phyloP scores from a whole-genome alignment of 1,284 basidiomycete genomes.

The Fistulina hepatica region DNA sequence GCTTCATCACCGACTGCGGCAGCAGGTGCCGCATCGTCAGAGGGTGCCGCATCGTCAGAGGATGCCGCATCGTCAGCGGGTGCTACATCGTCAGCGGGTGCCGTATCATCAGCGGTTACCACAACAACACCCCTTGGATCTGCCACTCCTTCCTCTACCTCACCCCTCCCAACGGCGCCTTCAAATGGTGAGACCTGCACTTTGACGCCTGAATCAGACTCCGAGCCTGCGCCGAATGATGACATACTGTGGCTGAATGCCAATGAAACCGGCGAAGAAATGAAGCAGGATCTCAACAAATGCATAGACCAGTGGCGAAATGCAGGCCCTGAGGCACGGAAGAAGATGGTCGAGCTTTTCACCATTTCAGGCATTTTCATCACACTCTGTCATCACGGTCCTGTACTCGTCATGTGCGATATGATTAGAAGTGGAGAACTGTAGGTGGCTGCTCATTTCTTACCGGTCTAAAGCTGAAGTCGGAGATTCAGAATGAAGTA shows the following conservation, averaged over 20 bases:
- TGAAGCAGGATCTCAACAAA: constrained; percentile 8
- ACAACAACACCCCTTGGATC: too few relatives aligned
- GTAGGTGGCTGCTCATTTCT: constrained; percentile 14
- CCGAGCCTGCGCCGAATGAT: not conserved
- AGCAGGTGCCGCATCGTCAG: too few relatives aligned
- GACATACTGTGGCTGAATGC: constrained; percentile 10
- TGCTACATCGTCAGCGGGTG: too few relatives aligned
- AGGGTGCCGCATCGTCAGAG: too few relatives aligned
- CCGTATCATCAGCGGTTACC: too few relatives aligned
- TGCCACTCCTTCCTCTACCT: not conserved
- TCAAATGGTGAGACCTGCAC: too few relatives aligned
- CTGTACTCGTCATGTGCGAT: constrained; percentile 17
- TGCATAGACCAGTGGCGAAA: constrained; percentile 26
- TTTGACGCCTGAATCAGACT: not conserved
- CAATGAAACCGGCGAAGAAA: constrained; percentile 7
- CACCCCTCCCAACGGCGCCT: too few relatives aligned
- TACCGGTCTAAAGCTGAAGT: constrained; percentile 19
- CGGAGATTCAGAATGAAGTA: constrained; percentile 31
- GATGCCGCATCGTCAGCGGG: too few relatives aligned
- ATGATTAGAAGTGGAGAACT: constrained; percentile 23
- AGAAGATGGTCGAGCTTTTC: constrained; percentile 23
- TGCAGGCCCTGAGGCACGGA: constrained; percentile 22
- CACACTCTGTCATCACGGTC: constrained; percentile 20
- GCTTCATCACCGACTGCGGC: too few relatives aligned
- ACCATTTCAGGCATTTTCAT: constrained; percentile 25